Evolutionary conservation across 2,329 filamentous ascomycete species (phyloP).

Genomic region (Cladobotryum mycophilum): DNA sequence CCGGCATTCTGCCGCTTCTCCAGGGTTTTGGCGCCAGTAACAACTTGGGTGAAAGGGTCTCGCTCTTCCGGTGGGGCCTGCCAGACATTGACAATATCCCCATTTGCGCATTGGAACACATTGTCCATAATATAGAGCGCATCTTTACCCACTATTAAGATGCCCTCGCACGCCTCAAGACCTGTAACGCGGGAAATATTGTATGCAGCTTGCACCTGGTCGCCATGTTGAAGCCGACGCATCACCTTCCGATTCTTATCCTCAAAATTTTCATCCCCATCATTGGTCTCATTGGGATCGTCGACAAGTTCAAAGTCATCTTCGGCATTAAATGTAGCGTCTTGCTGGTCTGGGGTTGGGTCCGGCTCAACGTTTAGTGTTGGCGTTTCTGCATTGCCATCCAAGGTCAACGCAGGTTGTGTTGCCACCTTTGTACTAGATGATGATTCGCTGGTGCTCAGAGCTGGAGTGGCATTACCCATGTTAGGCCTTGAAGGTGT

Average conservation of each 20-base stretch:
- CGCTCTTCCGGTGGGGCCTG: constrained; percentile 88
- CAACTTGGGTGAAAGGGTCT: constrained; percentile 91
- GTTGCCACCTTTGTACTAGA: constrained; percentile 16
- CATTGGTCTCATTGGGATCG: constrained; percentile 78
- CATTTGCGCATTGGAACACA: constrained; percentile 89
- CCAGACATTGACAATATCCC: constrained; percentile 94
- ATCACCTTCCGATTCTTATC: constrained; percentile 98
- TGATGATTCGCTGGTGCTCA: not conserved
- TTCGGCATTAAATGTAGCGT: constrained; percentile 45
- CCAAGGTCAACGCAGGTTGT: constrained; percentile 16
- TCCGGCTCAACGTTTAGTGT: constrained; percentile 20
- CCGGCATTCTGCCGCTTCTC: constrained; percentile 56
- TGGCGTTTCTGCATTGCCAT: constrained; percentile 15
- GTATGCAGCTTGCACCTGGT: constrained; percentile 88
- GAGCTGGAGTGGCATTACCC: constrained; percentile 16
- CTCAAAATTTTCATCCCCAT: constrained; percentile 71
- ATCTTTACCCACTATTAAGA: constrained; percentile 88
- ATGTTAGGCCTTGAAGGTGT: constrained; percentile 28
- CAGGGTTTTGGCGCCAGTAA: constrained; percentile 58
- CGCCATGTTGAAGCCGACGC: constrained; percentile 82
- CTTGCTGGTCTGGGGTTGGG: constrained; percentile 16
- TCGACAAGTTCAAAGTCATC: constrained; percentile 97
- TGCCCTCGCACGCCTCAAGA: constrained; percentile 86
- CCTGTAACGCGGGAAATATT: constrained; percentile 94
- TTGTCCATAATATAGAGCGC: constrained; percentile 92